phyloP scores from a whole-genome alignment of 495 filamentous ascomycete species.

The Geoglossum glabrum region DNA sequence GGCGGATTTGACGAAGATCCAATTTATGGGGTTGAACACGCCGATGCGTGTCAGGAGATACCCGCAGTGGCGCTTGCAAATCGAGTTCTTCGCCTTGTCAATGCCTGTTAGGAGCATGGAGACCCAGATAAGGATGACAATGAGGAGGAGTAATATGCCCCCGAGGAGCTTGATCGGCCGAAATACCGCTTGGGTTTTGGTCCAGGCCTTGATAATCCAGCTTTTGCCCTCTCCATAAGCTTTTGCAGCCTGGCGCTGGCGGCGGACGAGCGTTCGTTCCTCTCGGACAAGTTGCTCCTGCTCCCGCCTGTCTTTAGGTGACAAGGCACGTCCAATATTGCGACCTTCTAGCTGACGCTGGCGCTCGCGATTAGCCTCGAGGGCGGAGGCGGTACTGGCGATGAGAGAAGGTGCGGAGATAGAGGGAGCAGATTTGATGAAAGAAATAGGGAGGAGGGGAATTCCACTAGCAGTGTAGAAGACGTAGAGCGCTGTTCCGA shows the following conservation, averaged over 20 bases:
- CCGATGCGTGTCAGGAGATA: conserved; percentile 85
- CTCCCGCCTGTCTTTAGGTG: conserved; percentile 70
- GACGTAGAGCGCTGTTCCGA: conserved; percentile 69
- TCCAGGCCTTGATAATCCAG: conserved; percentile 49
- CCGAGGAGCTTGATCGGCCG: conserved; percentile 73
- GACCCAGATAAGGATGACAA: conserved; percentile 57
- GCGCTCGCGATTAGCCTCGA: conserved; percentile 73
- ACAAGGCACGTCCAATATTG: conserved; percentile 59
- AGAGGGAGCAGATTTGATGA: conserved; percentile 77
- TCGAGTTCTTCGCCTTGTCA: conserved; percentile 86
- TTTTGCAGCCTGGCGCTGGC: conserved; percentile 71
- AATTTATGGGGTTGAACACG: conserved; percentile 90
- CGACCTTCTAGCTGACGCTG: conserved; percentile 74
- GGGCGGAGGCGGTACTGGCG: conserved; percentile 52
- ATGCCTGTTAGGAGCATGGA: conserved; percentile 91
- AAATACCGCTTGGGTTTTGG: conserved; percentile 55
- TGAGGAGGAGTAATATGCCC: conserved; percentile 52
- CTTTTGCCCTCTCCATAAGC: conserved; percentile 49
- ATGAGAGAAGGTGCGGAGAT: conserved; percentile 56
- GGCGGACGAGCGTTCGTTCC: conserved; percentile 76
- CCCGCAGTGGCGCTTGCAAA: conserved; percentile 78
- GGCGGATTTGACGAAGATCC: conserved; percentile 62
- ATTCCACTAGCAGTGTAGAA: conserved; percentile 79
- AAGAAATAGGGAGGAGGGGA: conserved; percentile 67
- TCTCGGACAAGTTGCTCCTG: conserved; percentile 72